Evolutionary conservation across 164 flowering plant species (phyloP).

Genomic region (Pachysandra terminalis): DNA sequence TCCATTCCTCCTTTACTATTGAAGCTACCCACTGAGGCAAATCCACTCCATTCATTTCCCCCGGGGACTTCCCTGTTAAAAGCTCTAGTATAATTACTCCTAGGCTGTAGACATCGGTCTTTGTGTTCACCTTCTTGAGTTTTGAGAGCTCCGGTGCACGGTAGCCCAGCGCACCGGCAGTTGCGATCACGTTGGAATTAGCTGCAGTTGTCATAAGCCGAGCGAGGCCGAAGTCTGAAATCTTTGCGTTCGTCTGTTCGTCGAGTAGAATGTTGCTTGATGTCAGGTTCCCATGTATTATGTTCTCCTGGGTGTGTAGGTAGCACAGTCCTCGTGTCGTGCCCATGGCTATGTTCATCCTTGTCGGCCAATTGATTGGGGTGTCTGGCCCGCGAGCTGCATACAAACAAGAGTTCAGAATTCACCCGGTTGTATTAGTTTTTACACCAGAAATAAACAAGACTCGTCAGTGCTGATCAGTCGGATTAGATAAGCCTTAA

Average conservation of each 20-base stretch:
- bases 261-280: slow-evolving; percentile 81
- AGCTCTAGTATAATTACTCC: slow-evolving; percentile 92
- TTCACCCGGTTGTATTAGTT: too few relatives aligned
- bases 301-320: slow-evolving; percentile 69
- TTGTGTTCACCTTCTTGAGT: slow-evolving; percentile 63
- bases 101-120: slow-evolving; percentile 90
- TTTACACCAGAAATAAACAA: too few relatives aligned
- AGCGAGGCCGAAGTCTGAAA: slow-evolving; percentile 82
- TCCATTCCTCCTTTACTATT: slow-evolving; percentile 95
- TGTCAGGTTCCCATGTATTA: slow-evolving; percentile 82
- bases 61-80: slow-evolving; percentile 88
- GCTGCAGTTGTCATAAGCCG: slow-evolving; percentile 74
- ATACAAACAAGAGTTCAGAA: background rate
- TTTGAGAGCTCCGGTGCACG: slow-evolving; percentile 91
- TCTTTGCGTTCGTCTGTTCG: slow-evolving; percentile 57
- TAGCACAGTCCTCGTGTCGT: slow-evolving; percentile 54
- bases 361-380: slow-evolving; percentile 65
- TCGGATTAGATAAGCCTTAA: too few relatives aligned
- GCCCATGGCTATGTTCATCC: slow-evolving; percentile 80
- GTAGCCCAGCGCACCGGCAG: slow-evolving; percentile 81
- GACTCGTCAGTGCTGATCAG: too few relatives aligned
- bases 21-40: slow-evolving; percentile 99
- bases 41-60: slow-evolving; percentile 71
- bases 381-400: slow-evolving; percentile 91
- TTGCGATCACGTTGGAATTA: slow-evolving; percentile 63